phyloP scores from a whole-genome alignment of 345 rosid genomes.

The Citrus glauca region DNA sequence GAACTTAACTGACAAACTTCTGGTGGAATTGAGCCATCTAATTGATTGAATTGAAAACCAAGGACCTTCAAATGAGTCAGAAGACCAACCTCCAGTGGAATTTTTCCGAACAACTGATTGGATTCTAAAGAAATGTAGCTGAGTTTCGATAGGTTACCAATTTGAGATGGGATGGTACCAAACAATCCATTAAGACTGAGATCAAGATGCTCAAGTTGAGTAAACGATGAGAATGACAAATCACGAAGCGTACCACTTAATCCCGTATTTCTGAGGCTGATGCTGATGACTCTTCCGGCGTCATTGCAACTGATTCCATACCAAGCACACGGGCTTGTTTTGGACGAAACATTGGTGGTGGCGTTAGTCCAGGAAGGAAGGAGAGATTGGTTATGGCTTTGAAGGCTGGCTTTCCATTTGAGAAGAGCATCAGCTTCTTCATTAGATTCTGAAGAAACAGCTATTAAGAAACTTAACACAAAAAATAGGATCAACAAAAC shows the following conservation, averaged over 20 bases:
- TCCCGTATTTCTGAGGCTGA: neutral
- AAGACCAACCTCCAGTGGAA: slow-evolving; percentile 20
- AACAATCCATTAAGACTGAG: neutral
- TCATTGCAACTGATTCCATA: too few species aligned
- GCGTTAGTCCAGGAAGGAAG: accelerated
- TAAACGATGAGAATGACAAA: neutral
- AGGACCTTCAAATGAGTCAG: slow-evolving; percentile 9
- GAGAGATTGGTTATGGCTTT: too few species aligned
- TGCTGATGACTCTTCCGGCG: neutral
- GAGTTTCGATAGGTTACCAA: neutral
- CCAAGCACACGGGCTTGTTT: too few species aligned
- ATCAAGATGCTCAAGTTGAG: neutral
- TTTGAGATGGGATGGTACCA: neutral
- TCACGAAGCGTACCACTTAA: neutral
- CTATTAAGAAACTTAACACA: too few species aligned
- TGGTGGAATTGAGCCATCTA: slow-evolving; percentile 10
- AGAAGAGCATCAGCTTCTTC: too few species aligned
- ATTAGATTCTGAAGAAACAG: too few species aligned
- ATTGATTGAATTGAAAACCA: neutral
- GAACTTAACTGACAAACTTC: too few species aligned
- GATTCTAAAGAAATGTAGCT: neutral
- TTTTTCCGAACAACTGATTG: neutral
- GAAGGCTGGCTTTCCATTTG: too few species aligned
- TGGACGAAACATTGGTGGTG: too few species aligned
- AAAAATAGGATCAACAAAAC: too few species aligned